phyloP scores from a whole-genome alignment of 257 asterid species.

The Misopates orontium region DNA sequence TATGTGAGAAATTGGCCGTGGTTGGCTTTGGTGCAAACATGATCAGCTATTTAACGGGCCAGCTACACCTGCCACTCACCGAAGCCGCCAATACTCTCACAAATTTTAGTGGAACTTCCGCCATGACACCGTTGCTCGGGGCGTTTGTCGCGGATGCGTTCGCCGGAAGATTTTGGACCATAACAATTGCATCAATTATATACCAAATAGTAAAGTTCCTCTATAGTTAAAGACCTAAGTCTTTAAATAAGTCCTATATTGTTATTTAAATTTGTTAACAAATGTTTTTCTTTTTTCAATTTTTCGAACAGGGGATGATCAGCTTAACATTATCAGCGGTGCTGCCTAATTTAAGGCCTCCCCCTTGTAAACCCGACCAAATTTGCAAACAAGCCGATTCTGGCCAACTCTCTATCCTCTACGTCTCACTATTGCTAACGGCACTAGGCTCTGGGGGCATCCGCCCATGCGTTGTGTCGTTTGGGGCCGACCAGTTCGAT shows the following conservation, averaged over 20 bases:
- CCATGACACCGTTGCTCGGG: constrained; percentile 78
- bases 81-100: constrained; percentile 89
- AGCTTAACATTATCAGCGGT: constrained; percentile 65
- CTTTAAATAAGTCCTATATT: too few species aligned
- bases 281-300: neutral
- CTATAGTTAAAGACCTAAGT: neutral
- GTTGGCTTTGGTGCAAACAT: constrained; percentile 78
- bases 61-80: constrained; percentile 71
- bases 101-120: constrained; percentile 78
- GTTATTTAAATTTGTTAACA: neutral
- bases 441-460: constrained; percentile 81
- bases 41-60: constrained; percentile 69
- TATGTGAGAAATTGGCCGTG: constrained; percentile 87
- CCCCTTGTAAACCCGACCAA: constrained; percentile 47
- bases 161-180: constrained; percentile 89
- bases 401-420: constrained; percentile 63
- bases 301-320: constrained; percentile 67
- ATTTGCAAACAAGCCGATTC: constrained; percentile 55
- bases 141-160: constrained; percentile 78
- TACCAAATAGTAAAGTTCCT: constrained; percentile 62
- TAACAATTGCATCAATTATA: constrained; percentile 67
- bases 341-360: constrained; percentile 68
- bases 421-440: constrained; percentile 57
- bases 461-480: constrained; percentile 79
- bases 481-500: constrained; percentile 83